phyloP scores from a whole-genome alignment of 768 basidiomycete genomes.

The Russula sp. region DNA sequence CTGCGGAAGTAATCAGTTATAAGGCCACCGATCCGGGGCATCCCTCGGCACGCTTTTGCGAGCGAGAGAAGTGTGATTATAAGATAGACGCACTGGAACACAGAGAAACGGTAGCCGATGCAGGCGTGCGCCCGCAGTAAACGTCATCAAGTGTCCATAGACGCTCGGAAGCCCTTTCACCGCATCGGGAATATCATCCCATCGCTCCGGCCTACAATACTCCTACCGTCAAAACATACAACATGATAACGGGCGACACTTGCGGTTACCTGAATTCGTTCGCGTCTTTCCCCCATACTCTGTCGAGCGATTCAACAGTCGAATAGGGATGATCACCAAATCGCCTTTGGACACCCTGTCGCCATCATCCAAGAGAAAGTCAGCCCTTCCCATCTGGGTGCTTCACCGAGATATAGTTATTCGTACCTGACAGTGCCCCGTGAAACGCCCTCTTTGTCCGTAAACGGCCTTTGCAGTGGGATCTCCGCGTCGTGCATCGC shows the following conservation, averaged over 20 bases:
- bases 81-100: conserved; percentile 31
- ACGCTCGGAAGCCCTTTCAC: conserved; percentile 22
- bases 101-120: conserved; percentile 35
- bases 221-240: neutral
- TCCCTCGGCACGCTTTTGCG: no score
- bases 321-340: conserved; percentile 31
- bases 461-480: conserved; percentile 33
- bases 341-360: conserved; percentile 29
- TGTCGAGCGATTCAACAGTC: conserved; percentile 33
- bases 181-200: conserved; percentile 25
- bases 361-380: neutral
- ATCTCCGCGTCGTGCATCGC: conserved; percentile 35
- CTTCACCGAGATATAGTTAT: no score
- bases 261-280: conserved; percentile 32
- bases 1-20: conserved; percentile 7
- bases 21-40: neutral
- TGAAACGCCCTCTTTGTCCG: conserved; percentile 27
- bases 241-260: neutral
- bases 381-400: neutral
- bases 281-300: conserved; percentile 39
- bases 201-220: conserved; percentile 28
- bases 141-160: conserved; percentile 32
- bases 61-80: no score
- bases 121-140: conserved; percentile 36
- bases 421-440: conserved; percentile 28